Base-by-base conservation (phyloP, 78 protist species). In the Abeoforma whisleri region DNA sequence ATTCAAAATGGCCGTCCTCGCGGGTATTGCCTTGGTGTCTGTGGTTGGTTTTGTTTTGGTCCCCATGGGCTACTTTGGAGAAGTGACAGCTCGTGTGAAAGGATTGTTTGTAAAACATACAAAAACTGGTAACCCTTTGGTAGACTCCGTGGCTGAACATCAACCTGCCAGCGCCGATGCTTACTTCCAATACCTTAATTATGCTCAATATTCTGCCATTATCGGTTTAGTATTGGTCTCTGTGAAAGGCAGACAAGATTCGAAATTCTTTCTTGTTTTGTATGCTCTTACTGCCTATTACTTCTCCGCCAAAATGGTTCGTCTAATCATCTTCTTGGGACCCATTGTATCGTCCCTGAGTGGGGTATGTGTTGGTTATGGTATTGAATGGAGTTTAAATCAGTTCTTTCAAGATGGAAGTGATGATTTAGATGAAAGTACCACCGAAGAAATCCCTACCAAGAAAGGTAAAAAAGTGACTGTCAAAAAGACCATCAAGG, bases 81-180 rank as follows among this genome's bases (percentile, higher is more conserved):
- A 33, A 16, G 57, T 72, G 32, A 36, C 76, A 2, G 76, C 76
- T 2, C 76, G 76, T 72, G 37, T 72, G 5, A 33, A 35, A 33
- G 76, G 76, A 19, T 35, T 72, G 57, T 72, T 72, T 72, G 76
- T 72, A 16, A 33, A 72, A 12, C 76, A 72, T 12, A 72, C 76
- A 30, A 48, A 48, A 48, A 48, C 62, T 48, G 62, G 62, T 12
- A 48, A 48, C 12, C 62, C 62, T 48, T 48, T 98, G 87, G 93
- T 97, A 70, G 98, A 97, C 39, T 96, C 99, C 0, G 99, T 98
- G 39, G 91, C 97, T 0, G 99, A 98, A 89, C 99, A 98, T 87
- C 99, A 95, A 91, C 93, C 96, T 12, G 90, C 94, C 28, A 0
- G 92, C 8, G 90, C 95, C 96, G 37, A 96, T 0, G 91, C 96